phyloP scores from a whole-genome alignment of 2,329 filamentous ascomycete species.

The Zasmidium citrigriseum region DNA sequence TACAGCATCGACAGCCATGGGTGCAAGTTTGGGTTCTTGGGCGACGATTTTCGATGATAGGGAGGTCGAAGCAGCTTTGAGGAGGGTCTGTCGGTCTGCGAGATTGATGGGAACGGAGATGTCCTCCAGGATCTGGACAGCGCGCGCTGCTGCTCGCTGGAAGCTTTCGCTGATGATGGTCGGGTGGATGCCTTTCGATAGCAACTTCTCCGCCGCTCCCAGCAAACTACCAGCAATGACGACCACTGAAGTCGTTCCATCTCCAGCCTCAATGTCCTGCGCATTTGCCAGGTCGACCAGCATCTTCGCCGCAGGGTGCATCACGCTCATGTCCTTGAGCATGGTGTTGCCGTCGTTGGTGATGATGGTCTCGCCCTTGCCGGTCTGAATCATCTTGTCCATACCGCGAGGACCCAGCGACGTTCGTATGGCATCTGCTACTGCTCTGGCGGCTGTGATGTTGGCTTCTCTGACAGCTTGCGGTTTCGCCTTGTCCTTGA shows the following conservation, averaged over 20 bases:
- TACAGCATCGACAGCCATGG: constrained; percentile 97
- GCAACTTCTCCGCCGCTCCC: constrained; percentile 86
- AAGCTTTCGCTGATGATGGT: constrained; percentile 98
- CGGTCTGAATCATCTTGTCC: constrained; percentile 99
- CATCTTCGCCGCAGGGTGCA: constrained; percentile 99
- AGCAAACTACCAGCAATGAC: constrained; percentile 95
- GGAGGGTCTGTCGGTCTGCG: constrained; percentile 81
- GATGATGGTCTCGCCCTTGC: constrained; percentile 96
- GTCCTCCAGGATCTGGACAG: constrained; percentile 85
- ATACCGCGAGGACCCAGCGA: constrained; percentile 91
- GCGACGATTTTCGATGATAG: constrained; percentile 98
- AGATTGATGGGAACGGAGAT: constrained; percentile 95
- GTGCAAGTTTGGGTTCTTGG: constrained; percentile 93
- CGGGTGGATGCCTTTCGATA: constrained; percentile 91
- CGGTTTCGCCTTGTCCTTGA: constrained; percentile 96
- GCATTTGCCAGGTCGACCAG: constrained; percentile 94
- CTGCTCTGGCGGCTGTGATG: constrained; percentile 95
- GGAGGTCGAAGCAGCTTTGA: constrained; percentile 95
- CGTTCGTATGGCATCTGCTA: constrained; percentile 96
- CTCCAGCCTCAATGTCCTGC: constrained; percentile 97
- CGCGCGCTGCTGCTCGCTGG: constrained; percentile 86
- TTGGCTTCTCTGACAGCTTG: constrained; percentile 94
- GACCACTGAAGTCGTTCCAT: constrained; percentile 96
- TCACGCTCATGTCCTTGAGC: constrained; percentile 97
- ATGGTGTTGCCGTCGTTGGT: constrained; percentile 99